phyloP scores from a whole-genome alignment of 1,284 basidiomycete species.

The Tetrapyrgos nigripes region DNA sequence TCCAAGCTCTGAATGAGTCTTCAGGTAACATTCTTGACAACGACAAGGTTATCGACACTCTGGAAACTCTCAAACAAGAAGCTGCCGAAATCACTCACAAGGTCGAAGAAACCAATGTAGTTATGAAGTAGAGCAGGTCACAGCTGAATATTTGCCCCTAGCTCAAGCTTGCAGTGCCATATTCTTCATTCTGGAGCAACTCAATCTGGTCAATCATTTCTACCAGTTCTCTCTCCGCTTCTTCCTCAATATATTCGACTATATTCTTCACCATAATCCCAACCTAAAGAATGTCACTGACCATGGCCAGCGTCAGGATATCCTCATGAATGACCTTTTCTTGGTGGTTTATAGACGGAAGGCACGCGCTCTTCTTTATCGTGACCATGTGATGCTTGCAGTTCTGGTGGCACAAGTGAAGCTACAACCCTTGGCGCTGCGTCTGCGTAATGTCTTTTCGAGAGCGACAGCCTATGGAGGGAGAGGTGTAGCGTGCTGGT shows the following conservation, averaged over 20 bases:
- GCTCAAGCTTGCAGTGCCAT: conserved; percentile 97
- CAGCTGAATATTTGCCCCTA: conserved; percentile 92
- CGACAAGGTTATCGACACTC: conserved; percentile 97
- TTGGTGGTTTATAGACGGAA: conserved; percentile 89
- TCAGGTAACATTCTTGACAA: conserved; percentile 98
- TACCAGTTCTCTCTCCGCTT: conserved; percentile 98
- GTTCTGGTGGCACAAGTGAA: conserved; percentile 93
- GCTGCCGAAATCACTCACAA: conserved; percentile 96
- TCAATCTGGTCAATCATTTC: conserved; percentile 95
- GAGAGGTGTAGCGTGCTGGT: too few relatives aligned
- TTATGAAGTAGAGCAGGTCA: conserved; percentile 98
- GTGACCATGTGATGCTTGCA: conserved; percentile 92
- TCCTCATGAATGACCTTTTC: conserved; percentile 93
- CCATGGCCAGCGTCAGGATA: conserved; percentile 75
- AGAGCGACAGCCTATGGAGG: too few relatives aligned
- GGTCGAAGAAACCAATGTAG: conserved; percentile 96
- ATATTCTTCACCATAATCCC: conserved; percentile 91
- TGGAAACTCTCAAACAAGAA: conserved; percentile 97
- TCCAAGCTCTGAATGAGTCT: conserved; percentile 97
- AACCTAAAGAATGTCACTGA: conserved; percentile 85
- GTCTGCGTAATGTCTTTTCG: too few relatives aligned
- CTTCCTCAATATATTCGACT: conserved; percentile 99
- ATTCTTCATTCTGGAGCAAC: conserved; percentile 97
- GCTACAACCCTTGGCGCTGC: too few relatives aligned
- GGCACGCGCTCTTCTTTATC: conserved; percentile 89